Evolutionary conservation across 768 basidiomycete species (phyloP).

Genomic region (Pleurotus citrinopileatus): DNA sequence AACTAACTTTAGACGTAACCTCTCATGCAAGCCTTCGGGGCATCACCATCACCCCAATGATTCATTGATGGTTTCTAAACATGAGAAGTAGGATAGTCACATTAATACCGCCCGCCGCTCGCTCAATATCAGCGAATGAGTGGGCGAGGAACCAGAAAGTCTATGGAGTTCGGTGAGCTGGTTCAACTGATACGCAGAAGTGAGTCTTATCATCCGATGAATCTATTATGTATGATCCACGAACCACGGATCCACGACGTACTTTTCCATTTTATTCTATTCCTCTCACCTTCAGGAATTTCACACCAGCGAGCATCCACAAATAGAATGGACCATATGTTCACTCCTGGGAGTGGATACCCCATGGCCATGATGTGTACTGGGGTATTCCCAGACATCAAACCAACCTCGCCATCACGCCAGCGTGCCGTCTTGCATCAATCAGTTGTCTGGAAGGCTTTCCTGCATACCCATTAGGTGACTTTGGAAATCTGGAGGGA

Average conservation of each 20-base stretch:
- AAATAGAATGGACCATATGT: slow-evolving; percentile 5
- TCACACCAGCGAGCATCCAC: background rate
- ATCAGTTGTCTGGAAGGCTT: background rate
- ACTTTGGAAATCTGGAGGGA: slow-evolving; percentile 1
- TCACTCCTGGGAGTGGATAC: background rate
- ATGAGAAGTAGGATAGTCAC: background rate
- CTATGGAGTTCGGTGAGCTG: background rate
- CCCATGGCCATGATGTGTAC: background rate
- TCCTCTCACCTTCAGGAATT: background rate
- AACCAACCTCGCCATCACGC: slow-evolving; percentile 7
- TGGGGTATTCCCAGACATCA: slow-evolving; percentile 6
- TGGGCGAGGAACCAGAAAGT: background rate
- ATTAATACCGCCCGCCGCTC: background rate
- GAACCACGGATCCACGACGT: slow-evolving; percentile 5
- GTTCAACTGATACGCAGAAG: background rate
- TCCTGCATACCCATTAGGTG: background rate
- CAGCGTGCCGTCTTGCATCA: slow-evolving; percentile 5
- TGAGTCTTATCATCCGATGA: background rate
- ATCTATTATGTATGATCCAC: slow-evolving; percentile 1
- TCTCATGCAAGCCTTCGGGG: slow-evolving; percentile 2
- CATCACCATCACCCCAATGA: slow-evolving; percentile 7
- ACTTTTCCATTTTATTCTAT: background rate
- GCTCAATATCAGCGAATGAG: background rate
- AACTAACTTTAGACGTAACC: background rate
- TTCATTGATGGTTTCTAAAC: slow-evolving; percentile 5